Base-by-base conservation (phyloP, 352 stramenopile species). In the Phytophthora brassicae region DNA sequence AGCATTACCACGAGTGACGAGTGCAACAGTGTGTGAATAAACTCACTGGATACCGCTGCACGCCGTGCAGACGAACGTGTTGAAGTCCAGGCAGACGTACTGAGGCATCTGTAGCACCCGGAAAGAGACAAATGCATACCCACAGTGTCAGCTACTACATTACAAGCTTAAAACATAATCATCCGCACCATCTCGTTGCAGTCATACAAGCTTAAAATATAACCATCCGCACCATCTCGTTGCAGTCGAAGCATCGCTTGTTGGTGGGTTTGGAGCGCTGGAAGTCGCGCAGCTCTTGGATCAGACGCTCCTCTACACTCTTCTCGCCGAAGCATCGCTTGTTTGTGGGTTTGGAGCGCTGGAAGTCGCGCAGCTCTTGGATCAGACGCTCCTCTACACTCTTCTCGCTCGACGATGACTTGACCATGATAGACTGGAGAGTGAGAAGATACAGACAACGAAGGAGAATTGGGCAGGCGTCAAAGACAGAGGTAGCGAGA, bases 51-150 rank as follows among this genome's bases (percentile, higher is more conserved):
- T 96, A 53, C 92, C 92, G 48, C 89, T 97, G 69, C 92, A 98
- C 1, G 89, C 77, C 20, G 92, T 98, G 77, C 92, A 98, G n/a
- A 97, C 88, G 51, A 97, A 98, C 28, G 90, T 98, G 64, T 96
- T 96, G 74, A 97, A 97, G 62, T 97, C 90, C 56, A 95, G 68
- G 43, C 90, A 95, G 36, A 97, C 75, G 60, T 97, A 97, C 56
- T 97, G 90, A 19, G 91, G 91, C 76, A 94, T 94, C 88, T 96
- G 58, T 38, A 13, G 8, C 9, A 14, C n/a, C 6, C 26, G 53
- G 14, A 58, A 53, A 57, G 16, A 52, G 12, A 57, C 44, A 16
- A 51, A 51, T 53, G 13, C n/a, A 49, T 2, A 58, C 36, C 13
- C 14, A 48, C 36, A 38, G 39, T 33, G 45, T 68, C 33, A 67